Evolutionary conservation across 257 asterid genomes (phyloP), one percentile per base, ranked within the genome.

Genomic region (Thymus quinquecostatus): DNA sequence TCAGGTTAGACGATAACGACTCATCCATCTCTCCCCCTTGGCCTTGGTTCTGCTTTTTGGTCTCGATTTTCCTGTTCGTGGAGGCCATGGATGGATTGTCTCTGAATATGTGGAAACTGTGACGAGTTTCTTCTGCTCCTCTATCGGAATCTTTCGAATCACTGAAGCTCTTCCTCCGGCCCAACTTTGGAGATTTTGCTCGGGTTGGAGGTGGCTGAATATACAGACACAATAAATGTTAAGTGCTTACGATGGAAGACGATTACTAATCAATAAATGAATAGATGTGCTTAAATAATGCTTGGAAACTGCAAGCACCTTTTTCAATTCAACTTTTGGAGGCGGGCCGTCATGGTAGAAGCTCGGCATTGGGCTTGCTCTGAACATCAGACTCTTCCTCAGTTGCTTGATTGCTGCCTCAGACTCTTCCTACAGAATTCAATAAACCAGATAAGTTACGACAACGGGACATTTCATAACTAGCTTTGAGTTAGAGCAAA

Each of bases 321-420:
- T 92, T 84, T 92, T 89, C 79, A 89, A 55, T 80, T 92, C 91
- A 66, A 65, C 74, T 80, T 88, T 89, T 7, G 96, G 89, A 13
- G 96, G 96, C 6, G 92, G 96, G 28, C 92, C 96, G 34, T 92
- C 98, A 14, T 88, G 88, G 83, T 92, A 92, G 83, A 92, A 92
- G 86, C 89, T 86, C 59, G 98, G 98, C 98, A 92, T 86, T 10
- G 98, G 98, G 80, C 75, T 85, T 65, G 98, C 98, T 84, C 89
- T 92, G 71, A 92, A 92, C 55, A 56, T 40, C 86, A 92, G 81
- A 81, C 84, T 85, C 77, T 81, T 92, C 72, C 96, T 79, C 62
- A 89, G 83, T 83, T 88, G 96, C 83, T 84, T 89, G 66, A 92
- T 82, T 74, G 96, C 90, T 50, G 86, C 85, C 71, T 88, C 89